Evolutionary conservation across 192 early-diverging fungal genomes (phyloP), one percentile per base, ranked within the genome.

Genomic region (Coemansia sp.): DNA sequence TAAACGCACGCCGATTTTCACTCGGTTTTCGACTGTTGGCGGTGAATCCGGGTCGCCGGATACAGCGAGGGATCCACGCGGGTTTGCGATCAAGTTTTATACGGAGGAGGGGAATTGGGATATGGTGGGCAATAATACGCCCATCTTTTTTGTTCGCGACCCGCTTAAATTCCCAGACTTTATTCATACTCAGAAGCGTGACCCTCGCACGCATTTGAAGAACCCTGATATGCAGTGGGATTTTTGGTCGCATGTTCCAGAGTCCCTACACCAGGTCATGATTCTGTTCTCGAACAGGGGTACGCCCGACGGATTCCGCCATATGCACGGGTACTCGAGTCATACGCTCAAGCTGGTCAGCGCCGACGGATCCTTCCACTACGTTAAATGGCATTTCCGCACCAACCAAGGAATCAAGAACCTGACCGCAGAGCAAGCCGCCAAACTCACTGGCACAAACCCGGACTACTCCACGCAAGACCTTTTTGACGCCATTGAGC

Each of bases 31-130:
- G 12, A 93, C 90, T 9, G 91, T 94, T 17, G 87, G 85, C 65
- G 93, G 92, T 62, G 88, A 88, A 79, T 84, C 82, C 42, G 92
- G 92, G 35, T 84, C 84, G 35, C 88, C 89, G 22, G 92, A 94
- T 66, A 90, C 92, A 31, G 87, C 86, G 35, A 86, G 91, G 51
- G 93, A 94, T 64, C 90, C 91, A 20, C 90, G 93, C 60, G 93
- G 92, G 7, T 93, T 94, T 42, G 85, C 91, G 20, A 70, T 91
- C 76, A 93, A 93, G 86, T 92, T 93, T 83, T 94, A 93, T 80
- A 94, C 93, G 25, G 91, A 93, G 70, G 93, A 94, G 71, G 88
- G 89, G 66, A 94, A 90, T 83, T 94, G 88, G 89, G 91, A 94
- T 72, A 88, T 93, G 86, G 93, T 94, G 27, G 91, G 91, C 65